Evolutionary conservation across 768 basidiomycete genomes (phyloP), one percentile per base, ranked within the genome.

Genomic region (Psilocybe subaeruginosa): DNA sequence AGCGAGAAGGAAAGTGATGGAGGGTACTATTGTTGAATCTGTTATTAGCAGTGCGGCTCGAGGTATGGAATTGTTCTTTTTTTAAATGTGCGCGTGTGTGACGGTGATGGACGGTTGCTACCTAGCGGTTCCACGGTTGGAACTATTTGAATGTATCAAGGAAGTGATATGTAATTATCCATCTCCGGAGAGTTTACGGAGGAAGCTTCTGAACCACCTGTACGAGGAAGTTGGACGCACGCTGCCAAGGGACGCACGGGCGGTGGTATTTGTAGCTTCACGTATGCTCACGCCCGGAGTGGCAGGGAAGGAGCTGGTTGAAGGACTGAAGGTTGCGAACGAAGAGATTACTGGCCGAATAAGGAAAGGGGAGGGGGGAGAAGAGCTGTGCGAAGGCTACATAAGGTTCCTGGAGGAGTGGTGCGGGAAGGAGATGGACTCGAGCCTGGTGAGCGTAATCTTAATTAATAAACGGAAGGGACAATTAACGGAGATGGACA

Each of bases 21-120:
- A 87, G 54, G 93, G 93, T 27, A 91, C 83, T 3, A 92, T 94
- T 66, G 90, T 92, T 41, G 87, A 84, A 70, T 82, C 87, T 47
- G 92, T 92, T n/a, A 85, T 95, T 52, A 76, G 80, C 17, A 89
- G 83, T 64, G 94, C 94, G 31, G 83, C 80, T 9, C 80, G 89
- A 85, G 91, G 94, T 89, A 71, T 19, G 54, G 9, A 55, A 9
- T 12, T 60, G 51, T 12, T 12, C 45, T 19, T 30, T 47, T 46
- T 45, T 45, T 64, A 37, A 23, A 23, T 23, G 23, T 23, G 23
- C 37, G 30, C 48, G 39, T 60, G 60, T 49, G 53, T 45, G 48
- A 33, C 48, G 50, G 48, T 68, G 61, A 70, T 61, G 31, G 56
- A 61, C 46, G 61, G 56, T 57, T 62, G 57, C 53, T 64, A 58